phyloP scores from a whole-genome alignment of 345 rosid species.

The Populus deltoides region DNA sequence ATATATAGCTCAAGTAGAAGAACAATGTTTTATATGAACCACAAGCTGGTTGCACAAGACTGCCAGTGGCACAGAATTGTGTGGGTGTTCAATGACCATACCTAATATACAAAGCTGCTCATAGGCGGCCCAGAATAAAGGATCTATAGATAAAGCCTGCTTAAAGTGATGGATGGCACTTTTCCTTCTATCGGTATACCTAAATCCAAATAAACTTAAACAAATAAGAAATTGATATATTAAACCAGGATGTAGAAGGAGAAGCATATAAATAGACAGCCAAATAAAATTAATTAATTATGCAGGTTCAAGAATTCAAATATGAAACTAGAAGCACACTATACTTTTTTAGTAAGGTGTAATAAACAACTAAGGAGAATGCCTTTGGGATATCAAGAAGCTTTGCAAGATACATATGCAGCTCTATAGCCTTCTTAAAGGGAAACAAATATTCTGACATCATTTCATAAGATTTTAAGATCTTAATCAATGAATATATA shows the following conservation, averaged over 20 bases:
- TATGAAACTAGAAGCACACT: not conserved
- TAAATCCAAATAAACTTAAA: conserved; percentile 26
- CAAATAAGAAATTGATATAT: conserved; percentile 16
- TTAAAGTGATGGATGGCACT: conserved; percentile 75
- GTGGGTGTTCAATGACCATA: conserved; percentile 26
- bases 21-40: not conserved
- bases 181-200: conserved; percentile 92
- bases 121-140: conserved; percentile 90
- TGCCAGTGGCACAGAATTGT: not conserved
- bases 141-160: conserved; percentile 82
- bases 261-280: too few species aligned
- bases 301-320: not conserved
- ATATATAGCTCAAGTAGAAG: not conserved
- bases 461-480: not conserved
- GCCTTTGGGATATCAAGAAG: not conserved
- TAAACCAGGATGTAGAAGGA: not conserved
- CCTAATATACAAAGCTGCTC: conserved; percentile 93
- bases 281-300: not conserved
- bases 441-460: not conserved
- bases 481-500: not conserved
- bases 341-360: not conserved
- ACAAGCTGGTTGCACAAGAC: not conserved
- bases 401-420: not conserved
- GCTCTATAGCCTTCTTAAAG: not conserved
- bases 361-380: not conserved